Percentiles rank a stretch among this genome's conserved stretches.
Conservation (phyloP, 345 rosid genomes). For the Sonneratia alba region DNA sequence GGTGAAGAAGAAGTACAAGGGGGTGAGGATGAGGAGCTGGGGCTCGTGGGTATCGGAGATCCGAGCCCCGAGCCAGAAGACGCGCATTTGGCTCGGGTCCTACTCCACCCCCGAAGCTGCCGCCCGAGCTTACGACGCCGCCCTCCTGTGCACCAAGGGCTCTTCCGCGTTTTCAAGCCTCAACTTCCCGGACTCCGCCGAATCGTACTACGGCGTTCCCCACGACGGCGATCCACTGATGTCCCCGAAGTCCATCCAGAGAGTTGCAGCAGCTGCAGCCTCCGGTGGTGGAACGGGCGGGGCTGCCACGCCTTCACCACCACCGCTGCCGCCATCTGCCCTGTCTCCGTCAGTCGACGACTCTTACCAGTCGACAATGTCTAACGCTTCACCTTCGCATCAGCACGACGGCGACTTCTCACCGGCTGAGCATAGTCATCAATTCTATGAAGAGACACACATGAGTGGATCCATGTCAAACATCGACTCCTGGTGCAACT, state of each 20-base stretch:
- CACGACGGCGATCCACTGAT: constrained; percentile 31
- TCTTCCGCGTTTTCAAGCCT: constrained; percentile 50
- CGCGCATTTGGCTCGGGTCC: constrained; percentile 97
- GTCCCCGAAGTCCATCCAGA: constrained; percentile 90
- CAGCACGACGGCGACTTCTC: constrained; percentile 36
- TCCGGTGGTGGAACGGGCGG: background rate
- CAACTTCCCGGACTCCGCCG: constrained; percentile 59
- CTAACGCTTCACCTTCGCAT: constrained; percentile 36
- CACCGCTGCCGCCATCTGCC: constrained; percentile 1
- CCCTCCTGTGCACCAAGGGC: constrained; percentile 86
- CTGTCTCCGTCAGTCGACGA: constrained; percentile 12
- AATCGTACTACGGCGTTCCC: constrained; percentile 17
- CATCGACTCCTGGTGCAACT: constrained; percentile 41
- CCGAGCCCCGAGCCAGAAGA: constrained; percentile 89
- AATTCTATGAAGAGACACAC: background rate
- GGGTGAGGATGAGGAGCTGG: constrained; percentile 99
- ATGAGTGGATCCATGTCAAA: constrained; percentile 9
- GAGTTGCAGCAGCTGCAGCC: constrained; percentile 76
- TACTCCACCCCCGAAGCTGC: constrained; percentile 94
- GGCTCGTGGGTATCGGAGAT: constrained; percentile 99
- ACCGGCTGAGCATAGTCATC: constrained; percentile 17
- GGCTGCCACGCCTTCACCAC: background rate
- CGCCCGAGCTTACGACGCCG: constrained; percentile 96
- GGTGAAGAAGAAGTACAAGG: constrained; percentile 66
- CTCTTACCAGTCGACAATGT: constrained; percentile 20